Base-by-base conservation (phyloP, 2,329 filamentous ascomycete genomes). In the Xylaria sp. region DNA sequence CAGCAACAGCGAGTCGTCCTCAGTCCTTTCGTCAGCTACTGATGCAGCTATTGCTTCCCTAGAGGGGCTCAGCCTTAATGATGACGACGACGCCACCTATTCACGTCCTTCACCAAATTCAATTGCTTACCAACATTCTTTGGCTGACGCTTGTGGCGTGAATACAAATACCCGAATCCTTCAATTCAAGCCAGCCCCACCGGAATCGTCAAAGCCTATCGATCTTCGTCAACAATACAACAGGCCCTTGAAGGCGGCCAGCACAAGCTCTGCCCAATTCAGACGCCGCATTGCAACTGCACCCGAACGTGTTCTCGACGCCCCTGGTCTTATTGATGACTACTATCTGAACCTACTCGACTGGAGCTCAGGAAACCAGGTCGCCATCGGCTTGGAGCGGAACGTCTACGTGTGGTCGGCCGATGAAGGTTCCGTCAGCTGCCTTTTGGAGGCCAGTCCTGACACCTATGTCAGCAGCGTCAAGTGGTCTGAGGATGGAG, bases 361-460 rank as follows among this genome's bases (percentile, higher is more conserved):
- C 82, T 99, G 95, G 95, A 97, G 94, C 75, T 95, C 93, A 6
- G 90, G 91, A 64, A 99, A 99, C 83, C 95, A 99, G 79, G 94
- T 99, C 57, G 95, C 95, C 51, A 98, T 99, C 75, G 95, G 94
- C 60, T 88, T 99, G 12, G 95, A 98, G 82, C 93, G 94, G 70
- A 96, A 90, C 70, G 95, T 99, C 71, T 99, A 99, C 74, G 92
- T 99, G 71, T 99, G 95, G 95, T 98, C 95, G 37, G 95, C 95
- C 14, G 95, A 98, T 70, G 90, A 92, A 73, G 95, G 95, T 63
- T 88, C 89, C 15, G 95, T 99, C 65, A 91, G 87, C 80, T 94
- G 91, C 73, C 88, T 99, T 23, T 82, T 98, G 53, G 94, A 99
- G 82, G 92, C 92, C 52, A 86, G 87, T 60, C 83, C 91, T 19